These are phyloP conservation scores for Elsinoe perseae DNA, from an alignment of 2,329 filamentous ascomycete species.

Conservation along the genomic window DNA sequence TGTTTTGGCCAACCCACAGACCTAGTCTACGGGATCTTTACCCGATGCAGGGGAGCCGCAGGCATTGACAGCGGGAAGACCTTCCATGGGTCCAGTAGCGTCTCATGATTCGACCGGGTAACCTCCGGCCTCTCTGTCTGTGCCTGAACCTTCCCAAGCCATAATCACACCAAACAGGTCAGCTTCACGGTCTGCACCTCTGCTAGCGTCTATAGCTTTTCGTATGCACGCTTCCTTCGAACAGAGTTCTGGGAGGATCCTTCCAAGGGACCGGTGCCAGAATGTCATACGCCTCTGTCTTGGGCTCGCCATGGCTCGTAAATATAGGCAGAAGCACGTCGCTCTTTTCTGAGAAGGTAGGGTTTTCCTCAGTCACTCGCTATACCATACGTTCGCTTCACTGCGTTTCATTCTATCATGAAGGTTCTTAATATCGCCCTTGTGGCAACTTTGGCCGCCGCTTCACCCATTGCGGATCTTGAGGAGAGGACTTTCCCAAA, in stretches of 20 bases:
- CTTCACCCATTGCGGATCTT: conserved; percentile 7
- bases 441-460: conserved; percentile 1
- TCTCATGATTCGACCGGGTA: conserved; percentile 3
- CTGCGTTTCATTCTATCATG: not conserved
- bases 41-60: conserved; percentile 4
- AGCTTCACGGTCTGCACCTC: not conserved
- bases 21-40: not conserved
- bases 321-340: conserved; percentile 7
- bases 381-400: not conserved
- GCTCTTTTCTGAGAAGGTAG: conserved; percentile 1
- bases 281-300: conserved; percentile 10
- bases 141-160: conserved; percentile 9
- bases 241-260: not conserved
- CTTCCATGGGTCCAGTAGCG: not conserved
- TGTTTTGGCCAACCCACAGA: not conserved
- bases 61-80: not conserved
- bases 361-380: conserved; percentile 11
- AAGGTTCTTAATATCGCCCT: conserved; percentile 2
- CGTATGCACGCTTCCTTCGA: conserved; percentile 12
- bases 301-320: not conserved
- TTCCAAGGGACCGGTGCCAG: not conserved
- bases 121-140: not conserved
- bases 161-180: not conserved
- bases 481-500: not conserved
- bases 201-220: conserved; percentile 7